Evolutionary conservation across 192 early-diverging fungal genomes (phyloP), one percentile per base, ranked within the genome.

Genomic region (Coemansia sp.): DNA sequence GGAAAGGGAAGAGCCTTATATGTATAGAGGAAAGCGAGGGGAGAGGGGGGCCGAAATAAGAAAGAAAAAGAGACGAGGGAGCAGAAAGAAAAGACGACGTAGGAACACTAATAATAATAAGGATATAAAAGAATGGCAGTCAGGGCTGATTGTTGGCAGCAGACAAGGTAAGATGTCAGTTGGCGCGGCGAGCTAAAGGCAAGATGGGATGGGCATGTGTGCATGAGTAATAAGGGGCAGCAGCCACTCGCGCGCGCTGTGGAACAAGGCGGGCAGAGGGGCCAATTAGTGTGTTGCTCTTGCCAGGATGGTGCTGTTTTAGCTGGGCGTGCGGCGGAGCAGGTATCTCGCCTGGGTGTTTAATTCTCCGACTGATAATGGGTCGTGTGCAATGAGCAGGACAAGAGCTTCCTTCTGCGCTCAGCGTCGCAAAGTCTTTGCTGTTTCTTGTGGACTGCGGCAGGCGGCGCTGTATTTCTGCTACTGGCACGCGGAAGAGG

Each of bases 121-220:
- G 40, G 42, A 37, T 28, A 53, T 55, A 48, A 20, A 29, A 63
- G 57, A 49, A 31, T 46, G 30, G 59, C 51, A 53, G 35, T 35
- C 10, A n/a, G 66, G 45, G 71, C 35, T 64, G 66, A 64, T 74
- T 68, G 72, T 69, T 69, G n/a, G n/a, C n/a, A 69, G 46, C 23
- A 61, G 48, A 67, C 31, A 67, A 65, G 67, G 48, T 69, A 48
- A 69, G 72, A 75, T 69, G 72, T 75, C 72, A 69, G 63, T 72
- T 46, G 43, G 43, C 43, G 43, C 43, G 21, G 25, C 48, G 48
- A 51, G 48, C 48, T 51, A 34, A 15, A 59, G 21, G 51, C 28
- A 52, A 40, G 65, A 67, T 67, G 65, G 53, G 49, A 39, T 39
- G 71, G 48, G 57, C 57, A 66, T 59, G 66, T 59, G 66, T 49